Conservation (phyloP, 2,329 filamentous ascomycete genomes). For the Teratosphaeria pseudoeucalypti region DNA sequence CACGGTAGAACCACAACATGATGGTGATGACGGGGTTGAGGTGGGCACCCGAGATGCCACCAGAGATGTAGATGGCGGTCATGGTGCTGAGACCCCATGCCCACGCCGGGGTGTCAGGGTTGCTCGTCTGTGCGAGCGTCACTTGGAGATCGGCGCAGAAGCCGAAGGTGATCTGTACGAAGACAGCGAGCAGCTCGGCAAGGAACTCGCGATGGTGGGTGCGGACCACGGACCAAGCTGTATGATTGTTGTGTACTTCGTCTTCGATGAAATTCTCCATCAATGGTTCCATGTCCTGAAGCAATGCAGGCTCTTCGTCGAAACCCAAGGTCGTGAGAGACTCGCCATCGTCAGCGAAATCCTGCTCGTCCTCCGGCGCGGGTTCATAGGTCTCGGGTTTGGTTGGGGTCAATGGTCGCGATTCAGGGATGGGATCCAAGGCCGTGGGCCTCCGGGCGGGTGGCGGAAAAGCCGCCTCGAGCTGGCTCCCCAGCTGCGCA, state of each 20-base stretch:
- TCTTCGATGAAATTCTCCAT: slow-evolving; percentile 34
- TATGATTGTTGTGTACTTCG: slow-evolving; percentile 37
- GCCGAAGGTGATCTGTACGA: slow-evolving; percentile 30
- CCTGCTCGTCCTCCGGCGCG: slow-evolving; percentile 1
- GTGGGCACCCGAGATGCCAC: slow-evolving; percentile 39
- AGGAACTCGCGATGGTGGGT: slow-evolving; percentile 43
- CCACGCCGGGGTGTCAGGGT: slow-evolving; percentile 31
- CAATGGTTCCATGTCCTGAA: slow-evolving; percentile 36
- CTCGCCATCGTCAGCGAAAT: background rate
- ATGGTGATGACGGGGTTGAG: slow-evolving; percentile 40
- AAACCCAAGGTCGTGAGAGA: slow-evolving; percentile 20
- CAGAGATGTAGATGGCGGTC: slow-evolving; percentile 33
- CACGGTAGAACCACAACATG: slow-evolving; percentile 35
- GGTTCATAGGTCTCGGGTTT: background rate
- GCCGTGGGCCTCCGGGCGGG: background rate
- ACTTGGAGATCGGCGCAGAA: slow-evolving; percentile 41
- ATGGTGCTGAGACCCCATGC: slow-evolving; percentile 46
- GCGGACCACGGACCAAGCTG: slow-evolving; percentile 39
- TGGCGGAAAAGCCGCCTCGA: background rate
- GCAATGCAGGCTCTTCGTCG: slow-evolving; percentile 27
- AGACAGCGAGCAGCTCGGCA: slow-evolving; percentile 43
- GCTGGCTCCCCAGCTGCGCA: background rate
- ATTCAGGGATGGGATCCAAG: background rate
- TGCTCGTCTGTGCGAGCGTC: slow-evolving; percentile 23
- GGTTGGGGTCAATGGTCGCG: background rate